Conservation (phyloP, 2,329 filamentous ascomycete genomes). For the Colletotrichum lupini region DNA sequence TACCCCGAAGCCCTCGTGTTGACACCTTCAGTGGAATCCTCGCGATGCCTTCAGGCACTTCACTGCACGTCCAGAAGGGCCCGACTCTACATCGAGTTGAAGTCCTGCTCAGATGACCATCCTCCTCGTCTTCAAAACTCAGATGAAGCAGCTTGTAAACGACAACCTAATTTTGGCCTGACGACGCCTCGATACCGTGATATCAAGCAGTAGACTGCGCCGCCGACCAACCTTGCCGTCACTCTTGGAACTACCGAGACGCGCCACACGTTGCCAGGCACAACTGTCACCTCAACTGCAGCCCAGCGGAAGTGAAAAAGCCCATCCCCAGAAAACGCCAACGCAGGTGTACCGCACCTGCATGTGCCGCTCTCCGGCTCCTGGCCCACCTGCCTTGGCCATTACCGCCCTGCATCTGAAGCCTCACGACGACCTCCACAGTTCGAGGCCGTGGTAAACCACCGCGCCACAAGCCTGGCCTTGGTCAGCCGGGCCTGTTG, state of each 20-base stretch:
- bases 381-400: slow-evolving; percentile 5
- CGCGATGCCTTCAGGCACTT: neutral
- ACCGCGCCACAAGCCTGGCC: slow-evolving; percentile 27
- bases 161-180: neutral
- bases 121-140: neutral
- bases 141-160: neutral
- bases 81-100: slow-evolving; percentile 5
- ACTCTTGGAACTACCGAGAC: slow-evolving; percentile 28
- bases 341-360: neutral
- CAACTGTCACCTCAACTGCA: neutral
- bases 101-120: neutral
- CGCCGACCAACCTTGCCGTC: slow-evolving; percentile 11
- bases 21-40: neutral
- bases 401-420: slow-evolving; percentile 6
- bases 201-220: neutral
- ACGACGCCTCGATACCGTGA: slow-evolving; percentile 11
- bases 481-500: neutral
- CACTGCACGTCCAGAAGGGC: neutral
- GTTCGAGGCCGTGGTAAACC: slow-evolving; percentile 6
- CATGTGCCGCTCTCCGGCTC: slow-evolving; percentile 11
- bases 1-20: neutral
- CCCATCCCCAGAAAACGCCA: neutral
- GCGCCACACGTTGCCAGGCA: slow-evolving; percentile 7
- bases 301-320: neutral
- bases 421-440: neutral